These are phyloP conservation scores for Pinus tabuliformis DNA, from an alignment of 75 land plant species.

Conservation along the genomic window DNA sequence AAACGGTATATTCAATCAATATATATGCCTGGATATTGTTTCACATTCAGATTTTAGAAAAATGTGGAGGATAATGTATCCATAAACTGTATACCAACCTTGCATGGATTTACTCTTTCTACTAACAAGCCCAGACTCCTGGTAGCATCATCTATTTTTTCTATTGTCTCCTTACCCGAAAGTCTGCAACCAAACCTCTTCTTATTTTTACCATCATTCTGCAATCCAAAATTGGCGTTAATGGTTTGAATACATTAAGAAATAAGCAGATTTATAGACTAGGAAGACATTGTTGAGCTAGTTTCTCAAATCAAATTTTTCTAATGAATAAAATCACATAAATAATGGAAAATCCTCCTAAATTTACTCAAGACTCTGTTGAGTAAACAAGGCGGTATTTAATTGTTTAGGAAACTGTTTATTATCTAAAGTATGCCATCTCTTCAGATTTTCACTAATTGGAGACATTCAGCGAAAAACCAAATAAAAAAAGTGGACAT, in stretches of 20 bases:
- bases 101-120: slow-evolving; percentile 28
- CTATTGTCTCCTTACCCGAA: slow-evolving; percentile 30
- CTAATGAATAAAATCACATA: not conserved
- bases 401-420: not conserved
- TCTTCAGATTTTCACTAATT: not conserved
- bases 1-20: too few species aligned
- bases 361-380: too few species aligned
- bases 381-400: not conserved
- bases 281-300: not conserved
- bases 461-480: not conserved
- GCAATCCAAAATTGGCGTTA: not conserved
- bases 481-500: not conserved
- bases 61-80: not conserved
- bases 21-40: not conserved
- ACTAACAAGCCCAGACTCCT: slow-evolving; percentile 30
- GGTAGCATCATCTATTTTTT: slow-evolving; percentile 42
- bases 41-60: not conserved
- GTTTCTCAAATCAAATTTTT: not conserved
- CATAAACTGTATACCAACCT: slow-evolving; percentile 19
- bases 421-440: not conserved
- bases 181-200: slow-evolving; percentile 41
- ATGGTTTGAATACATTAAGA: not conserved
- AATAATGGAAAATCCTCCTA: not conserved
- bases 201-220: slow-evolving; percentile 24
- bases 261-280: not conserved